phyloP scores from a whole-genome alignment of 2,329 filamentous ascomycete species.

The Xylariaceae sp. region DNA sequence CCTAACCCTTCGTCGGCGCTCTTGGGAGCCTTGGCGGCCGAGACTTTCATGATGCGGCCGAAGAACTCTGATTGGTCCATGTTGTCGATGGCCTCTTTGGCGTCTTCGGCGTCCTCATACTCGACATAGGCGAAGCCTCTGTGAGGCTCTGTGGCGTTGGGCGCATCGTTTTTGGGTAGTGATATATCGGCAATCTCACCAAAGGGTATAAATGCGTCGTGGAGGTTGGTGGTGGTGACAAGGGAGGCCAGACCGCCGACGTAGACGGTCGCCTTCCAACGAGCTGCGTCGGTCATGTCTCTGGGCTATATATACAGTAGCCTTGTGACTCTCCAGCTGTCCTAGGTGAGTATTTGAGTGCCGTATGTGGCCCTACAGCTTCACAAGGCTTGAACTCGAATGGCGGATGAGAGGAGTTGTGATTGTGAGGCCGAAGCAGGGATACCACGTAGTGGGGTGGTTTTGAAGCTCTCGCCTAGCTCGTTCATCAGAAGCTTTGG shows the following conservation, averaged over 20 bases:
- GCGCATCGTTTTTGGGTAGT: slow-evolving; percentile 81
- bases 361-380: too few relatives aligned
- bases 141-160: slow-evolving; percentile 75
- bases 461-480: too few relatives aligned
- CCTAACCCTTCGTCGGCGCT: slow-evolving; percentile 82
- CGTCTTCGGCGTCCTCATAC: slow-evolving; percentile 81
- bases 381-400: too few relatives aligned
- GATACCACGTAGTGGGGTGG: too few relatives aligned
- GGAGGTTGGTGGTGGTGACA: slow-evolving; percentile 72
- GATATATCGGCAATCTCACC: slow-evolving; percentile 92
- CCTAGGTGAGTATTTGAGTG: too few relatives aligned
- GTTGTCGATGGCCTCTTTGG: slow-evolving; percentile 94
- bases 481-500: too few relatives aligned
- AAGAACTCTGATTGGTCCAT: slow-evolving; percentile 98
- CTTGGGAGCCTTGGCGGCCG: slow-evolving; percentile 87
- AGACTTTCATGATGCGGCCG: slow-evolving; percentile 87
- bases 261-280: slow-evolving; percentile 89
- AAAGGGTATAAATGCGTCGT: slow-evolving; percentile 93
- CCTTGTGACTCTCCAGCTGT: too few relatives aligned
- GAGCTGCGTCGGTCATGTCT: slow-evolving; percentile 74
- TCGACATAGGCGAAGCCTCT: slow-evolving; percentile 96
- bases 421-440: too few relatives aligned
- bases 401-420: too few relatives aligned
- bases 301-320: too few relatives aligned
- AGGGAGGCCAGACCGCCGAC: slow-evolving; percentile 82